Evolutionary conservation across 2,329 filamentous ascomycete genomes (phyloP), one percentile per base, ranked within the genome.

Genomic region (Fusarium sp.): DNA sequence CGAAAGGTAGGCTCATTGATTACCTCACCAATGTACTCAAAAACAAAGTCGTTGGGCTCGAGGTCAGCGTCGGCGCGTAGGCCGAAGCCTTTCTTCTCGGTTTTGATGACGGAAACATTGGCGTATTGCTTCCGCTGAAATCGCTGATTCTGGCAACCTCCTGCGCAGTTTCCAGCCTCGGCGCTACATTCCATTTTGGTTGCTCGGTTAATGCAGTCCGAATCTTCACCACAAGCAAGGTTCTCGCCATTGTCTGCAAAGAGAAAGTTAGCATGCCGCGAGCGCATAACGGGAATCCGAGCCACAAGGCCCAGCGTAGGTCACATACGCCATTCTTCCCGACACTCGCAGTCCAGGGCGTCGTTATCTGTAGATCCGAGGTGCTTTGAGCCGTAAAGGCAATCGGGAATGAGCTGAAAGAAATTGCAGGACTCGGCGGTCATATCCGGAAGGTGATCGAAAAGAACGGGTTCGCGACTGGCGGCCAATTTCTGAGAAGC

Each of bases 11-110:
- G 85, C 78, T 99, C 94, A 70, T 96, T 94, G 75, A 99, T 97
- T 69, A 98, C 95, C 78, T 99, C 95, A 70, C 95, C 95, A 70
- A 99, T 94, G 76, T 99, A 99, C 79, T 99, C 95, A 75, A 92
- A 98, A 69, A 99, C 92, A 74, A 99, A 97, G 73, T 97, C 92
- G 74, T 96, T 88, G 22, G 91, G 82, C 63, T 89, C 85, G 61
- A 99, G 81, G 65, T 93, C 84, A 39, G 81, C 79, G 77, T 98
- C 90, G 53, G 93, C 87, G 54, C 95, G 91, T 56, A 99, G 85
- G 36, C 95, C 95, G 71, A 91, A 98, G 36, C 95, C 95, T 77
- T 99, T 99, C 81, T 98, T 97, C 61, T 97, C 93, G 0, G 95
- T 98, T 76, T 96, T 94, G 82, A 99, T 96, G 71, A 99, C 94